A percentile compares a stretch with the other conserved stretches of the same genome.
phyloP scores from a whole-genome alignment of 352 stramenopile genomes.

The Peronospora farinosa region DNA sequence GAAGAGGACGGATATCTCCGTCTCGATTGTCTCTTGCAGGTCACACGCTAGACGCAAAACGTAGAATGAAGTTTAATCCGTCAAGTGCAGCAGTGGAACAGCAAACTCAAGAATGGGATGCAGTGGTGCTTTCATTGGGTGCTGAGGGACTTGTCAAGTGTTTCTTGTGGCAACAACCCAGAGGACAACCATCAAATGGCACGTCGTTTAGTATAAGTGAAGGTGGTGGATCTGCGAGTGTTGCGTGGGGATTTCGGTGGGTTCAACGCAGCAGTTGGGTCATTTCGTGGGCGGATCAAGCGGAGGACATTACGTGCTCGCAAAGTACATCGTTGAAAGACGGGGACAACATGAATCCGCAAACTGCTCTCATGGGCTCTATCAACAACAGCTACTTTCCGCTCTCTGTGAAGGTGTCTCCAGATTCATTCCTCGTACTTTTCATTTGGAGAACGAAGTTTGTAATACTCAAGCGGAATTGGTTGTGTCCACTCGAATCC shows the following conservation, averaged over 20 bases:
- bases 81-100: slow-evolving; percentile 4
- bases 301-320: slow-evolving; percentile 78
- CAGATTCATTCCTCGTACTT: slow-evolving; percentile 55
- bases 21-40: slow-evolving; percentile 10
- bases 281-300: slow-evolving; percentile 78
- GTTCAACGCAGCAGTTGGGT: slow-evolving; percentile 77
- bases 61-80: slow-evolving; percentile 12
- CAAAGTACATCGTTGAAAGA: slow-evolving; percentile 76
- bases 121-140: slow-evolving; percentile 66
- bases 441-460: slow-evolving; percentile 76
- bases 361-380: slow-evolving; percentile 71
- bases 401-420: slow-evolving; percentile 46
- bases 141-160: slow-evolving; percentile 73
- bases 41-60: slow-evolving; percentile 10
- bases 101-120: slow-evolving; percentile 44
- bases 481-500: slow-evolving; percentile 50
- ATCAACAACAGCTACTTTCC: slow-evolving; percentile 80
- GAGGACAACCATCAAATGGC: slow-evolving; percentile 22
- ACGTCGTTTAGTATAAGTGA: slow-evolving; percentile 19
- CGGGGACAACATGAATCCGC: slow-evolving; percentile 78
- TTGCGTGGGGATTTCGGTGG: slow-evolving; percentile 50
- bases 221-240: slow-evolving; percentile 17
- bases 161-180: slow-evolving; percentile 73
- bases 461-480: slow-evolving; percentile 70
- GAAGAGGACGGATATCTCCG: slow-evolving; percentile 6